Conservation (phyloP, 176 grass and related monocot genomes). For the Oryza punctata region DNA sequence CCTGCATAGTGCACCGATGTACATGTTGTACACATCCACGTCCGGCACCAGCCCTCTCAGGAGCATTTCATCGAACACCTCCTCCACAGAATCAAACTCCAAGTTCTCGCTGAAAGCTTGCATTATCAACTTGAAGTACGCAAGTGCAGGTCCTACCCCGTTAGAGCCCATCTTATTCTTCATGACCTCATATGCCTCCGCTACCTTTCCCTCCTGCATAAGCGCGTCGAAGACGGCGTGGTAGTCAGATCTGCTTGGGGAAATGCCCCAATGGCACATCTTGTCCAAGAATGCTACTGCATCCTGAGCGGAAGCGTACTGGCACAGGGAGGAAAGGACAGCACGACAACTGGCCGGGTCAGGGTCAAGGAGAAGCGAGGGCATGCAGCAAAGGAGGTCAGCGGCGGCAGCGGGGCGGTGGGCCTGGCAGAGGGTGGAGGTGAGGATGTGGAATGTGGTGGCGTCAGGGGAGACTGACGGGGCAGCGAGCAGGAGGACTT, state of each 20-base stretch:
- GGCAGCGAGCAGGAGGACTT: conserved; percentile 37
- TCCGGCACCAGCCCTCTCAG: conserved; percentile 52
- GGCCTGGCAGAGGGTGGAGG: conserved; percentile 36
- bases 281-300: conserved; percentile 47
- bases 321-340: conserved; percentile 39
- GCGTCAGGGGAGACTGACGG: conserved; percentile 12
- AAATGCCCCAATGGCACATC: conserved; percentile 56
- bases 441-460: conserved; percentile 40
- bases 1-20: conserved; percentile 46
- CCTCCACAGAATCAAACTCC: conserved; percentile 39
- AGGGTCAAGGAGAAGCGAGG: conserved; percentile 31
- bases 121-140: conserved; percentile 37
- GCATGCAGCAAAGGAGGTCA: conserved; percentile 42
- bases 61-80: conserved; percentile 82
- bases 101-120: conserved; percentile 26
- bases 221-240: conserved; percentile 40
- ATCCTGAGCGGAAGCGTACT: background rate
- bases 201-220: conserved; percentile 40
- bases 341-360: conserved; percentile 13
- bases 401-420: conserved; percentile 5
- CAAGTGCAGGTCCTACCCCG: conserved; percentile 31
- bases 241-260: conserved; percentile 27
- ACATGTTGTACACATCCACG: conserved; percentile 42
- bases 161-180: conserved; percentile 50
- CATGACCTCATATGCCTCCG: conserved; percentile 57